These are phyloP conservation scores for Apophysomyces ossiformis DNA, from an alignment of 371 early-diverging fungal genomes.

Conservation along the genomic window DNA sequence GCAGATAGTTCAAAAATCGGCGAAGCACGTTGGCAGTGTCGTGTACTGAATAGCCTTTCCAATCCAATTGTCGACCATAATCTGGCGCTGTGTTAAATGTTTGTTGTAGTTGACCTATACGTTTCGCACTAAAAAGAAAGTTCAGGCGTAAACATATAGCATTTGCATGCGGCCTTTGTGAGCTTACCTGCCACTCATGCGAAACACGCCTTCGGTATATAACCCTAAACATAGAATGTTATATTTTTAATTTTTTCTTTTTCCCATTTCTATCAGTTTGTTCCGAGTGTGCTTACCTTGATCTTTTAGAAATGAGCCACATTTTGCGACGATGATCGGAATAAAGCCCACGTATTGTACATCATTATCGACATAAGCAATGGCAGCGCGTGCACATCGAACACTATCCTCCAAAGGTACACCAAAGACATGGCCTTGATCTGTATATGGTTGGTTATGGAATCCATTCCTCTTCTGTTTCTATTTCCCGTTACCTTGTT, in stretches of 20 bases:
- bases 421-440: slow-evolving; percentile 26
- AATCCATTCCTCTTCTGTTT: neutral
- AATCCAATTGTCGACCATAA: slow-evolving; percentile 63
- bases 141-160: no score
- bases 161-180: no score
- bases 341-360: slow-evolving; percentile 39
- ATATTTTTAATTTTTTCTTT: neutral
- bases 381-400: slow-evolving; percentile 27
- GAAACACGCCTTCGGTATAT: slow-evolving; percentile 45
- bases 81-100: slow-evolving; percentile 59
- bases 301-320: slow-evolving; percentile 48
- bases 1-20: slow-evolving; percentile 65
- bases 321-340: slow-evolving; percentile 55
- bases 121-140: slow-evolving; percentile 47
- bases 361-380: slow-evolving; percentile 31
- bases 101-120: slow-evolving; percentile 63
- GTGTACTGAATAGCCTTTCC: slow-evolving; percentile 63
- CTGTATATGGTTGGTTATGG: neutral
- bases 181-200: slow-evolving; percentile 41
- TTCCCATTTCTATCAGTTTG: neutral
- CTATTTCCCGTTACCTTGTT: slow-evolving; percentile 3
- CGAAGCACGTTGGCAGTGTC: slow-evolving; percentile 67
- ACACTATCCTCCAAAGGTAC: slow-evolving; percentile 28
- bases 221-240: slow-evolving; percentile 21
- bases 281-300: slow-evolving; percentile 33